Base-by-base conservation (phyloP, 2,329 filamentous ascomycete genomes). In the Rutstroemia sp. region DNA sequence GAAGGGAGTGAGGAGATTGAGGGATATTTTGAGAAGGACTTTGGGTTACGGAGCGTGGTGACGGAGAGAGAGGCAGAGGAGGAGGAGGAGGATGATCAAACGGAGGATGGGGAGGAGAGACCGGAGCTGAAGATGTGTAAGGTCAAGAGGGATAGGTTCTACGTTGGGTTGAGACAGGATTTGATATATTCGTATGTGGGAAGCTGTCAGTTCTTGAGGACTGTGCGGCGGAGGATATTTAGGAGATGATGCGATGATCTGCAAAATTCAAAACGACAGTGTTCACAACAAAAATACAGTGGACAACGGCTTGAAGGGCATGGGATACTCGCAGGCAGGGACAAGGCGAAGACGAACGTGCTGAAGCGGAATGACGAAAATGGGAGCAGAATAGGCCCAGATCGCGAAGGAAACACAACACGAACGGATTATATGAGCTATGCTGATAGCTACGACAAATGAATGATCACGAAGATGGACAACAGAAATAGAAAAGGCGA, bases 141-240 rank as follows among this genome's bases (percentile, higher is more conserved):
- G 47, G 65, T 68, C 2, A 68, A 64, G 56, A 60, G 67, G 48
- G 65, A 68, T 57, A 52, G 56, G 21, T 67, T 63, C 34, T 53
- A 53, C 19, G 48, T 56, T 9, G 48, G 54, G 17, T 37, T 56
- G 14, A 51, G 38, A 39, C 54, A 57, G 23, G 42, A 57, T 39
- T 37, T 52, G n/a, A 37, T 57, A 10, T 56, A 56, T 14, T 44
- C 47, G 19, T 56, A 52, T 39, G 61, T 68, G 12, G 58, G 67
- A 50, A 65, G 65, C 2, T 37, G 25, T 10, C 54, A 57, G 25
- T 21, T 52, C 14, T 30, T 53, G n/a, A 44, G 49, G 50, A 34
- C 48, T 14, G 42, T 37, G 21, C 37, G 49, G 14, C 39, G 54
- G 34, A 56, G 44, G 63, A 64, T 63, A 38, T 65, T 45, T 39